Percentiles rank a stretch among this genome's conserved stretches.
Conservation (phyloP, 495 filamentous ascomycete genomes). For the Patellaria atrata region DNA sequence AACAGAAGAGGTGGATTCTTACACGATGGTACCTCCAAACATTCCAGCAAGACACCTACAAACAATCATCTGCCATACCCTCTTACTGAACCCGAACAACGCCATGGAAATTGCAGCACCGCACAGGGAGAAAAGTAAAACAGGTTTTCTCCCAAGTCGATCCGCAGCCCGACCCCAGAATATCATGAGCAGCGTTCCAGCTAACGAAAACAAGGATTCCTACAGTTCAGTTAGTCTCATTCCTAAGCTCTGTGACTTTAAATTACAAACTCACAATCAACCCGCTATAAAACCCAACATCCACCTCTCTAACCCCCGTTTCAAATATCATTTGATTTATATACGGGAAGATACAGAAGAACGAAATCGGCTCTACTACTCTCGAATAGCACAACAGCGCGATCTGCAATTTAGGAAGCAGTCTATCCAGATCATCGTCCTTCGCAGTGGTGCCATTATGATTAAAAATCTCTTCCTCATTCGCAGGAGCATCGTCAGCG, state of each 20-base stretch:
- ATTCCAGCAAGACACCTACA: constrained; percentile 50
- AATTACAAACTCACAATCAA: constrained; percentile 42
- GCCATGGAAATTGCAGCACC: constrained; percentile 43
- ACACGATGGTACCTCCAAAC: constrained; percentile 51
- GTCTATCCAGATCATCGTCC: neutral
- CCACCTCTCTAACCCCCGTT: constrained; percentile 39
- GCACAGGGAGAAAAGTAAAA: constrained; percentile 45
- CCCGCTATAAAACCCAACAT: constrained; percentile 60
- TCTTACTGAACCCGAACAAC: constrained; percentile 46
- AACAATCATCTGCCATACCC: constrained; percentile 51
- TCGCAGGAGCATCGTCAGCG: constrained; percentile 2
- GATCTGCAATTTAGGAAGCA: constrained; percentile 43
- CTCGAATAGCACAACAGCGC: constrained; percentile 51
- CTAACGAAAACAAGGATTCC: constrained; percentile 55
- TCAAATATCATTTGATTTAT: constrained; percentile 55
- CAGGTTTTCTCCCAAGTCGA: constrained; percentile 50
- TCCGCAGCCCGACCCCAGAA: constrained; percentile 53
- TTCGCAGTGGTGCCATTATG: neutral
- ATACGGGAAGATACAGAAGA: constrained; percentile 64
- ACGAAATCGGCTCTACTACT: constrained; percentile 57
- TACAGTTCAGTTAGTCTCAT: constrained; percentile 1
- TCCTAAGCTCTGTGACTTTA: neutral
- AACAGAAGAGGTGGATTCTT: constrained; percentile 1
- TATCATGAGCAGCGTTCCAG: constrained; percentile 47
- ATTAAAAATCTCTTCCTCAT: constrained; percentile 1